Percentiles rank a stretch among this genome's conserved stretches.
Evolutionary conservation across 2,329 filamentous ascomycete species (phyloP).

Genomic region (Epichloe sibirici): DNA sequence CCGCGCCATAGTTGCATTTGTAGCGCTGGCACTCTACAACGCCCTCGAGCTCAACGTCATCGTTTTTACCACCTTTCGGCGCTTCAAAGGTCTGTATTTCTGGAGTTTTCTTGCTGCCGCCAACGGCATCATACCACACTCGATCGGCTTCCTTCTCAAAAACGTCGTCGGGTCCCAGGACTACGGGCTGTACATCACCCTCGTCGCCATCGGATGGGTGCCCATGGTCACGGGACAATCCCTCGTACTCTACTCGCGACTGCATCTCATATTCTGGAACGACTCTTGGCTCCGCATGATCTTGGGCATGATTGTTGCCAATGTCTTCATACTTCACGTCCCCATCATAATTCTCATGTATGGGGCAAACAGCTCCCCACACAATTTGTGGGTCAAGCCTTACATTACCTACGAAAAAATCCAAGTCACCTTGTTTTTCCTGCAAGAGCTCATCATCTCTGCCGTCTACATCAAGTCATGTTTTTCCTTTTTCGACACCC

Average conservation of each 20-base stretch:
- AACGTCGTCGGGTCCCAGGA: conserved; percentile 12
- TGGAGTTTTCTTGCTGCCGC: conserved; percentile 24
- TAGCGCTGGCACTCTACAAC: conserved; percentile 16
- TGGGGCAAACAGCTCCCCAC: conserved; percentile 27
- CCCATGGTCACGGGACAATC: conserved; percentile 47
- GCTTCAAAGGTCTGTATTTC: conserved; percentile 22
- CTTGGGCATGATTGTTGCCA: conserved; percentile 43
- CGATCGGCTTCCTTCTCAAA: conserved; percentile 34
- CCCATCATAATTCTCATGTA: conserved; percentile 44
- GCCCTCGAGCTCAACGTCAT: conserved; percentile 19
- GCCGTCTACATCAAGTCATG: conserved; percentile 40
- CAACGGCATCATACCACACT: conserved; percentile 21
- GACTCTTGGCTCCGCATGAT: conserved; percentile 32
- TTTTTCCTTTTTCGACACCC: conserved; percentile 31
- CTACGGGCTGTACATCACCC: conserved; percentile 9
- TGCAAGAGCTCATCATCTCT: conserved; percentile 42
- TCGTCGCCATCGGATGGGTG: conserved; percentile 16
- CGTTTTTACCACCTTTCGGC: conserved; percentile 20
- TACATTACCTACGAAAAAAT: conserved; percentile 37
- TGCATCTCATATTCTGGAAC: conserved; percentile 45
- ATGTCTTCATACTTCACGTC: conserved; percentile 39
- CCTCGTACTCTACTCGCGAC: conserved; percentile 47
- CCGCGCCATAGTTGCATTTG: conserved; percentile 1
- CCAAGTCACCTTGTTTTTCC: conserved; percentile 39
- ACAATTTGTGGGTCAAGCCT: conserved; percentile 6